Base-by-base conservation (phyloP, 1,284 basidiomycete species). In the Trametes pubescens region DNA sequence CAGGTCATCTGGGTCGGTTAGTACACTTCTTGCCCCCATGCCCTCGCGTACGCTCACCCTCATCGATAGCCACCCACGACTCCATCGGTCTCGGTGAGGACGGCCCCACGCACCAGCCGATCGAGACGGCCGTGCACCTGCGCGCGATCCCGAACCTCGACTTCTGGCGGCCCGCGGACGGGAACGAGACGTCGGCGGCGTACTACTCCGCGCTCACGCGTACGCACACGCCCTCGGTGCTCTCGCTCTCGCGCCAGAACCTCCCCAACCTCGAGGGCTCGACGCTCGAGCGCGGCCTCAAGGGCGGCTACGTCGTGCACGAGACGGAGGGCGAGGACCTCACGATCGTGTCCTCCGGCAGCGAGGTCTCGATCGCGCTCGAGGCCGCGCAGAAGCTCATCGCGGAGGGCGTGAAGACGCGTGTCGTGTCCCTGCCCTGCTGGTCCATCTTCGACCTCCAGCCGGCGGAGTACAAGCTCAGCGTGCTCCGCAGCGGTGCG, bases 91-190 rank as follows among this genome's bases (percentile, higher is more conserved):
- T 95, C 57, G 93, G 94, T 69, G 96, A 98, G 80, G 96, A 98
- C 73, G 96, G 96, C 51, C 96, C 96, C 58, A 98, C 96, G 56
- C 96, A 98, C 79, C 96, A 98, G 79, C 96, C 95, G 64, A 84
- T 97, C 65, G 96, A 98, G 82, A 94, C 93, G 44, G 93, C 87
- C 66, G 89, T 88, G 60, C 92, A 92, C 78, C 85, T 98, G 77
- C 93, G 96, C 71, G 92, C 96, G 26, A 88, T 89, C 65, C 96
- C 96, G 72, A 98, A 98, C 84, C 79, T 95, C 61, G 91, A 90
- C 65, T 93, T 95, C 84, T 95, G 93, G 93, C 89, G 93, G 65
- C 94, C 94, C 8, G 95, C 95, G 46, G 95, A 98, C 76, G 95
- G 95, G 51, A 96, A 97, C 77, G 96, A 97, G 84, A 94, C 93